phyloP scores from a whole-genome alignment of 371 early-diverging fungal genomes.

The Gilbertella persicaria region DNA sequence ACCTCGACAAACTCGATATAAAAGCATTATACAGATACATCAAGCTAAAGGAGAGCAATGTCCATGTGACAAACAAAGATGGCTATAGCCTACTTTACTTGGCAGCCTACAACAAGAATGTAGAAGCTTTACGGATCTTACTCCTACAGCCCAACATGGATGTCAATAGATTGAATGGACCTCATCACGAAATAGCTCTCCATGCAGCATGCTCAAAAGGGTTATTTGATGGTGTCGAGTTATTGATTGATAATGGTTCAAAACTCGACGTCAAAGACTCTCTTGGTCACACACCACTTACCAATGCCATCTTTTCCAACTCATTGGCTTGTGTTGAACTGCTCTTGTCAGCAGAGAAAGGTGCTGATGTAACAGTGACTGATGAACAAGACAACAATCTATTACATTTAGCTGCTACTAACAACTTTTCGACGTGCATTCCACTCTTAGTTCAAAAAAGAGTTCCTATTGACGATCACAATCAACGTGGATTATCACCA shows the following conservation, averaged over 20 bases:
- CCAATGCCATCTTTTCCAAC: conserved; percentile 33
- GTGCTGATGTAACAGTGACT: conserved; percentile 41
- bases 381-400: conserved; percentile 70
- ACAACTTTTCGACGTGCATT: conserved; percentile 30
- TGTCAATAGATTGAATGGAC: conserved; percentile 42
- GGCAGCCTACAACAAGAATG: conserved; percentile 41
- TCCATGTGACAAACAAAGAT: conserved; percentile 20
- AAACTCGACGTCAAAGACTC: conserved; percentile 59
- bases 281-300: conserved; percentile 67
- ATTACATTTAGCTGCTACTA: conserved; percentile 49
- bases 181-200: conserved; percentile 42
- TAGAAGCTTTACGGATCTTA: conserved; percentile 45
- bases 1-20: conserved; percentile 32
- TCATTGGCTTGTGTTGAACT: conserved; percentile 33
- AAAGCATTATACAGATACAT: conserved; percentile 47
- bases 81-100: conserved; percentile 48
- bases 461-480: conserved; percentile 27
- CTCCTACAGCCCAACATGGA: conserved; percentile 38
- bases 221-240: conserved; percentile 40
- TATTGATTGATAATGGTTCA: conserved; percentile 48
- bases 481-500: conserved; percentile 38
- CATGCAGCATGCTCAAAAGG: conserved; percentile 44
- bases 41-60: conserved; percentile 23
- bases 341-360: conserved; percentile 31
- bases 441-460: conserved; percentile 26